Percentiles rank a stretch among this genome's conserved stretches.
phyloP scores from a whole-genome alignment of 2,329 filamentous ascomycete species.

The Cytospora piceae region DNA sequence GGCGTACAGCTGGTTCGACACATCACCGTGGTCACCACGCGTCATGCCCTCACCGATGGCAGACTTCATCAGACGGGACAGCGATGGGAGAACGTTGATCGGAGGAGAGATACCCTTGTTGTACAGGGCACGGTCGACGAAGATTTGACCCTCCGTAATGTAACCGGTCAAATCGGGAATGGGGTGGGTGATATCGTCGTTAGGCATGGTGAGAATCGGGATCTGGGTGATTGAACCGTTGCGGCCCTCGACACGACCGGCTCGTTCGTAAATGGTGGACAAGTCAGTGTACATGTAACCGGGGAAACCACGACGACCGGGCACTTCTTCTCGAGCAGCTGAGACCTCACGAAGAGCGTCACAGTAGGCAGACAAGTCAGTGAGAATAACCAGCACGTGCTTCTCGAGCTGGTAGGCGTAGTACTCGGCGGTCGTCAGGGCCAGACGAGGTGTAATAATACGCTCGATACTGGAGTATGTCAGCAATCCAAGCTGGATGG shows the following conservation, averaged over 20 bases:
- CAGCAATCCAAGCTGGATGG: conserved; percentile 5
- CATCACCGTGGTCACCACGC: conserved; percentile 94
- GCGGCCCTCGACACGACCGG: conserved; percentile 93
- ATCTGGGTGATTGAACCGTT: conserved; percentile 99
- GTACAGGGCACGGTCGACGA: conserved; percentile 88
- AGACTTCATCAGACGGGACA: conserved; percentile 99
- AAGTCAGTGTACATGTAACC: conserved; percentile 99
- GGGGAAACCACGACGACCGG: conserved; percentile 97
- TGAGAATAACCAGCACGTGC: conserved; percentile 98
- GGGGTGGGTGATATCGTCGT: conserved; percentile 99
- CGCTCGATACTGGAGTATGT: conserved; percentile 77
- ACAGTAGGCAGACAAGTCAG: conserved; percentile 96
- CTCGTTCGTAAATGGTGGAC: conserved; percentile 99
- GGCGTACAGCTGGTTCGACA: conserved; percentile 98
- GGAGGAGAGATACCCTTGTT: conserved; percentile 99
- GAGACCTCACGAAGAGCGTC: conserved; percentile 99
- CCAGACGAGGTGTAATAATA: conserved; percentile 98
- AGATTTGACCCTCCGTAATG: conserved; percentile 99
- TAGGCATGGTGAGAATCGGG: conserved; percentile 98
- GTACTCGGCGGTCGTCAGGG: conserved; percentile 97
- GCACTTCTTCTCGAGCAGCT: conserved; percentile 96
- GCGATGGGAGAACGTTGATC: conserved; percentile 96
- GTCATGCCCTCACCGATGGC: conserved; percentile 98
- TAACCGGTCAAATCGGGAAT: conserved; percentile 99
- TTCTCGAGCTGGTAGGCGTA: conserved; percentile 99